Conservation (phyloP, 768 basidiomycete species). For the Termitomyces sp. region DNA sequence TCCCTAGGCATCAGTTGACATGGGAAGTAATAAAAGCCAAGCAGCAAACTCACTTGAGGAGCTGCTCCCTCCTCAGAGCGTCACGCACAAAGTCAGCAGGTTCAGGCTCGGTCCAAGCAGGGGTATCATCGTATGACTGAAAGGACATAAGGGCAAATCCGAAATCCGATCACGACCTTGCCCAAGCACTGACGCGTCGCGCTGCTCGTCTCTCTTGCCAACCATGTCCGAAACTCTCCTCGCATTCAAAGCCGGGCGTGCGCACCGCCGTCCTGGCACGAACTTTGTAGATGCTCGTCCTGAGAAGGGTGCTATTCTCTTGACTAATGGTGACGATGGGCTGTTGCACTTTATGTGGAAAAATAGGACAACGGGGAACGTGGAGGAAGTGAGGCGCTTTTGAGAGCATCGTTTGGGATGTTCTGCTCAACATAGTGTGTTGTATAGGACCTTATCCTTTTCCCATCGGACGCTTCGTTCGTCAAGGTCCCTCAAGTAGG, state of each 20-base stretch:
- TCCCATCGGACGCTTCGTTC: conserved; percentile 83
- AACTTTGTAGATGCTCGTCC: conserved; percentile 64
- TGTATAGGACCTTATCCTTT: conserved; percentile 76
- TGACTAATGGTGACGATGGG: conserved; percentile 68
- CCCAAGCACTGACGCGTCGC: conserved; percentile 41
- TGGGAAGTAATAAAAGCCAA: neutral
- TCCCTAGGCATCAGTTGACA: conserved; percentile 44
- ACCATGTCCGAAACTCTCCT: conserved; percentile 33
- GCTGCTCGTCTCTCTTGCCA: conserved; percentile 11
- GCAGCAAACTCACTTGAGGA: conserved; percentile 59
- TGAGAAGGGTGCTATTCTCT: conserved; percentile 68
- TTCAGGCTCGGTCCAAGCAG: conserved; percentile 43
- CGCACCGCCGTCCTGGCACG: conserved; percentile 59
- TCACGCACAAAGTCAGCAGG: conserved; percentile 64
- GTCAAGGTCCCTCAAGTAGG: conserved; percentile 61
- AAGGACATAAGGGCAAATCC: conserved; percentile 36
- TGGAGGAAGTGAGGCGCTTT: conserved; percentile 50
- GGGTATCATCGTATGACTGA: conserved; percentile 34
- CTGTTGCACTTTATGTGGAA: conserved; percentile 79
- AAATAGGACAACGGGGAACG: conserved; percentile 53
- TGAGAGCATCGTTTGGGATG: neutral
- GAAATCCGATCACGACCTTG: conserved; percentile 23
- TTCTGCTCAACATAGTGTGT: conserved; percentile 1
- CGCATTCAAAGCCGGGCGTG: conserved; percentile 71
- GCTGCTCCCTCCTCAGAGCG: conserved; percentile 69